A percentile compares a stretch with the other conserved stretches of the same genome.
These are phyloP conservation scores for Quaeritorhiza haematococci DNA, from an alignment of 371 early-diverging fungal species.

Conservation along the genomic window DNA sequence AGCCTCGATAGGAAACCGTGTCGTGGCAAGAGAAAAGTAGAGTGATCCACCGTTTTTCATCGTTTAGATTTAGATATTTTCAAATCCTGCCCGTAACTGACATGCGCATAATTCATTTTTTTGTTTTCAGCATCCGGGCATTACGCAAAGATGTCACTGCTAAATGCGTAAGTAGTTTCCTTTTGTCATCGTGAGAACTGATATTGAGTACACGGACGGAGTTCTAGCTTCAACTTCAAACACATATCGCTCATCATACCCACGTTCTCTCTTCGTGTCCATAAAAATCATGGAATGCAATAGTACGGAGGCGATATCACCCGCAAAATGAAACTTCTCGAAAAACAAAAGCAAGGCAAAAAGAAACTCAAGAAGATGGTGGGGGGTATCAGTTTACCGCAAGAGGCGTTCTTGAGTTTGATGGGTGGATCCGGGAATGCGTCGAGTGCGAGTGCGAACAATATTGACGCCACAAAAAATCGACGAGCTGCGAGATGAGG, in stretches of 20 bases:
- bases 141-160: slow-evolving; percentile 91
- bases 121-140: slow-evolving; percentile 54
- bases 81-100: too few relatives aligned
- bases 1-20: slow-evolving; percentile 71
- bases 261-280: slow-evolving; percentile 5
- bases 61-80: too few relatives aligned
- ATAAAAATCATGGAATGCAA: not conserved
- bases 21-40: slow-evolving; percentile 86
- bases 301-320: slow-evolving; percentile 92
- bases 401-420: slow-evolving; percentile 40
- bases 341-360: slow-evolving; percentile 87
- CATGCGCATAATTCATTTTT: too few relatives aligned
- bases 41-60: slow-evolving; percentile 1
- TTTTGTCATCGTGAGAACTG: not conserved
- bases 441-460: too few relatives aligned
- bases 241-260: not conserved
- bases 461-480: too few relatives aligned
- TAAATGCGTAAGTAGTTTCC: slow-evolving; percentile 68
- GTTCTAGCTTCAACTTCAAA: too few relatives aligned
- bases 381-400: slow-evolving; percentile 27
- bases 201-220: too few relatives aligned
- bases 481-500: too few relatives aligned
- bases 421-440: too few relatives aligned
- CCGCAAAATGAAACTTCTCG: slow-evolving; percentile 85
- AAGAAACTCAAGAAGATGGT: slow-evolving; percentile 61